Evolutionary conservation across 208 protist genomes (phyloP).

Genomic region (Paratrypanosoma confusum): DNA sequence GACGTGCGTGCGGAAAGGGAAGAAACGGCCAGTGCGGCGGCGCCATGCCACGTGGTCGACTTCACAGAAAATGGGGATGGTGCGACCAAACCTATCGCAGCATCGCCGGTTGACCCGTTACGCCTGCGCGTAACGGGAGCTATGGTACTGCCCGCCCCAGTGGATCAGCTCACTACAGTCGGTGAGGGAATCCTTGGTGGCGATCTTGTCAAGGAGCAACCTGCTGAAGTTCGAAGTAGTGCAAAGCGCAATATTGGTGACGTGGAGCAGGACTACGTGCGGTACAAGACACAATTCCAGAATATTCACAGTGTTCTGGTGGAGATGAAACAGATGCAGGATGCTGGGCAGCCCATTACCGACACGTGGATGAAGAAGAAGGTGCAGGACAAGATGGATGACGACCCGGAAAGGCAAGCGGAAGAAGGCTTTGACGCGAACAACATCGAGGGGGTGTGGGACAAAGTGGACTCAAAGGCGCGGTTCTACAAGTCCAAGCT

Average conservation of each 20-base stretch:
- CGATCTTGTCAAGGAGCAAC: constrained; percentile 2
- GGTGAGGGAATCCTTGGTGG: constrained; percentile 17
- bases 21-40: too few species aligned
- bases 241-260: constrained; percentile 13
- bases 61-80: too few species aligned
- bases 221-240: constrained; percentile 4
- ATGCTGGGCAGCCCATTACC: constrained; percentile 58
- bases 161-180: neutral
- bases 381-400: constrained; percentile 21
- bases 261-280: constrained; percentile 37
- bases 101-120: too few species aligned
- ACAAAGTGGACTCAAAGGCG: constrained; percentile 65
- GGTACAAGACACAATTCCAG: constrained; percentile 68
- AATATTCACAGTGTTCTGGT: constrained; percentile 59
- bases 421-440: constrained; percentile 60
- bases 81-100: too few species aligned
- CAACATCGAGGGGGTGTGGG: constrained; percentile 74
- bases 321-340: constrained; percentile 67
- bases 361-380: constrained; percentile 73
- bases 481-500: constrained; percentile 82
- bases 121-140: too few species aligned
- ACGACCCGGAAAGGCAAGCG: constrained; percentile 28
- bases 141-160: neutral
- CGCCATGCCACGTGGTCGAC: too few species aligned
- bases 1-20: too few species aligned